These are phyloP conservation scores for Chrysoporthe deuterocubensis DNA, from an alignment of 2,329 filamentous ascomycete species.

Conservation along the genomic window DNA sequence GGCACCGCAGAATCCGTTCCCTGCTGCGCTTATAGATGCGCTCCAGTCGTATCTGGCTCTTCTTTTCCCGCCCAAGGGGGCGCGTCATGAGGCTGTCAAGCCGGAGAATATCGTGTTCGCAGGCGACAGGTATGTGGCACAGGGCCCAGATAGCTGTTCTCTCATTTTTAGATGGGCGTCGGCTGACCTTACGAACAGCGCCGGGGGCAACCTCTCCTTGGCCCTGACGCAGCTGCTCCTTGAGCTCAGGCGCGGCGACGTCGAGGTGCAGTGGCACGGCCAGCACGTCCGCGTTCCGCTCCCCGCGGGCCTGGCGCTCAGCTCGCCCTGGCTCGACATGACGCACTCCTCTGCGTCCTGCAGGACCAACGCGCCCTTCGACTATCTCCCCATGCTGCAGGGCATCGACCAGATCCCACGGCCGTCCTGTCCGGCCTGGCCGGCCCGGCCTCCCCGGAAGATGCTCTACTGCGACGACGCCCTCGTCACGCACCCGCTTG, in stretches of 20 bases:
- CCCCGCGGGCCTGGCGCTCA: constrained; percentile 66
- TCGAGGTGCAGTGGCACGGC: constrained; percentile 64
- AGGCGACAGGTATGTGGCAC: constrained; percentile 63
- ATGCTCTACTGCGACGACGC: constrained; percentile 60
- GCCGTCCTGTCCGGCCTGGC: constrained; percentile 61
- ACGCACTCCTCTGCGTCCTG: constrained; percentile 65
- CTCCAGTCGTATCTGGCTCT: constrained; percentile 74
- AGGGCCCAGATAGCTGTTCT: too few relatives aligned
- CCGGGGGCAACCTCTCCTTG: constrained; percentile 73
- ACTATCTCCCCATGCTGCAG: constrained; percentile 62
- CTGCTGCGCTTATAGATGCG: constrained; percentile 73
- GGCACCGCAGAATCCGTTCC: constrained; percentile 75
- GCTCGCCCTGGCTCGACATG: constrained; percentile 75
- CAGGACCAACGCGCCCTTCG: constrained; percentile 55
- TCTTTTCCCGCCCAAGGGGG: constrained; percentile 70
- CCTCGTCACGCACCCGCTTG: constrained; percentile 68
- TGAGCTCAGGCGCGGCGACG: constrained; percentile 56
- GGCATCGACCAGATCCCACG: constrained; percentile 37
- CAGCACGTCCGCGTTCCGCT: constrained; percentile 61
- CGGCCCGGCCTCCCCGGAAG: constrained; percentile 55
- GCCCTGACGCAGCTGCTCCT: constrained; percentile 71
- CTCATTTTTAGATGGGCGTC: too few relatives aligned
- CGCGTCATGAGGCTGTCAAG: constrained; percentile 68
- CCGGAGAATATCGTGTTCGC: constrained; percentile 70
- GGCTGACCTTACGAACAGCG: constrained; percentile 46